These are phyloP conservation scores for Aspergillus persii DNA, from an alignment of 2,329 filamentous ascomycete genomes.

Conservation along the genomic window DNA sequence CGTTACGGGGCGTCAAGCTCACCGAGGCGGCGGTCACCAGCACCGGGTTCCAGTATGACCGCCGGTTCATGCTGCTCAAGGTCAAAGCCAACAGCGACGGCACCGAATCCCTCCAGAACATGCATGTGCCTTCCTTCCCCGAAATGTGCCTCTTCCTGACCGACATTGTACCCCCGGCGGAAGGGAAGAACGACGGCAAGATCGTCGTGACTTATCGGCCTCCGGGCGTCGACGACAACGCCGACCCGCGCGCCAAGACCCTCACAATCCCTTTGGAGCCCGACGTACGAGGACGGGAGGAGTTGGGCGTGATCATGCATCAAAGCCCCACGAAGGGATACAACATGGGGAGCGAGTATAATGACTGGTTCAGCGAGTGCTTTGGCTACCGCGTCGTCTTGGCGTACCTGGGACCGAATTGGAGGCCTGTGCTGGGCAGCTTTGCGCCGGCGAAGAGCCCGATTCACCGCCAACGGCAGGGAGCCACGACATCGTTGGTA, in stretches of 20 bases:
- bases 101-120: slow-evolving; percentile 46
- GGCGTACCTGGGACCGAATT: slow-evolving; percentile 63
- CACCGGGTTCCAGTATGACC: slow-evolving; percentile 65
- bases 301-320: slow-evolving; percentile 58
- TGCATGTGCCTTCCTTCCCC: slow-evolving; percentile 59
- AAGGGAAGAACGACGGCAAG: slow-evolving; percentile 27
- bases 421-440: slow-evolving; percentile 62
- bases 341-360: slow-evolving; percentile 60
- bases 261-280: slow-evolving; percentile 61
- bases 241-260: slow-evolving; percentile 12
- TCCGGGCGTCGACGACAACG: slow-evolving; percentile 19
- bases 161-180: slow-evolving; percentile 42
- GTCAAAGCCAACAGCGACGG: slow-evolving; percentile 34
- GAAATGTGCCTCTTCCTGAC: slow-evolving; percentile 65
- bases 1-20: slow-evolving; percentile 61
- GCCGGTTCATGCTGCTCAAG: slow-evolving; percentile 68
- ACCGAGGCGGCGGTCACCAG: slow-evolving; percentile 53
- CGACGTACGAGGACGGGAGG: slow-evolving; percentile 44
- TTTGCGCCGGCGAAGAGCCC: slow-evolving; percentile 46
- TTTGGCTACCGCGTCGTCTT: slow-evolving; percentile 63
- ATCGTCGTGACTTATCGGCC: slow-evolving; percentile 42
- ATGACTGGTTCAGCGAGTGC: slow-evolving; percentile 65
- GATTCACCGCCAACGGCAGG: slow-evolving; percentile 12
- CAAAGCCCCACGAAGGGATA: slow-evolving; percentile 58
- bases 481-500: neutral